phyloP scores from a whole-genome alignment of 805 yeast species.

The Kodamaea jinghongensis region DNA sequence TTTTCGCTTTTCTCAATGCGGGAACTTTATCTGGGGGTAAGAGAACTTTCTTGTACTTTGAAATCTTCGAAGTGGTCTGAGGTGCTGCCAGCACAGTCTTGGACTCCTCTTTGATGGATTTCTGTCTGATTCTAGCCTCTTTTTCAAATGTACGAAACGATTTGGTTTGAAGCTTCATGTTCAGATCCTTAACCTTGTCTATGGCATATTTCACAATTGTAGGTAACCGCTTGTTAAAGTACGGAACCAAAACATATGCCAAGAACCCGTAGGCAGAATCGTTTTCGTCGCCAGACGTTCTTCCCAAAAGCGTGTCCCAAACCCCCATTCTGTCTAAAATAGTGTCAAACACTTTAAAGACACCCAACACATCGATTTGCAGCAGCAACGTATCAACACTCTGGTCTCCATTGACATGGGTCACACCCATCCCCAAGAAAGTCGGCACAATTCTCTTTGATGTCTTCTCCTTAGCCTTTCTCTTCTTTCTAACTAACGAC shows the following conservation, averaged over 20 bases:
- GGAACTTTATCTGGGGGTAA: slow-evolving; percentile 12
- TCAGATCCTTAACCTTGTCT: slow-evolving; percentile 48
- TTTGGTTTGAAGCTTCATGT: slow-evolving; percentile 25
- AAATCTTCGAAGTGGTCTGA: slow-evolving; percentile 1
- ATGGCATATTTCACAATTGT: slow-evolving; percentile 43
- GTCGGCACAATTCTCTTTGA: slow-evolving; percentile 41
- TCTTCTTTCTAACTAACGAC: slow-evolving; percentile 21
- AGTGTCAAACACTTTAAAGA: slow-evolving; percentile 35
- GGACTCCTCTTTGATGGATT: slow-evolving; percentile 5
- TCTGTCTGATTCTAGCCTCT: slow-evolving; percentile 5
- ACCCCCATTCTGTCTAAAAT: slow-evolving; percentile 53
- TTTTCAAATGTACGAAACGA: slow-evolving; percentile 9
- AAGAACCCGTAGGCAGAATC: slow-evolving; percentile 48
- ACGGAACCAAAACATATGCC: slow-evolving; percentile 53
- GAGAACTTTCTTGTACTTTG: slow-evolving; percentile 15
- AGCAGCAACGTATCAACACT: not conserved
- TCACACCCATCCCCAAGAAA: slow-evolving; percentile 39
- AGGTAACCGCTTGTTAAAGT: slow-evolving; percentile 49
- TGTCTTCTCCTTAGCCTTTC: slow-evolving; percentile 11
- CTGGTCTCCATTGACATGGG: slow-evolving; percentile 9
- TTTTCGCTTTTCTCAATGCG: slow-evolving; percentile 17
- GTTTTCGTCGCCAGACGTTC: slow-evolving; percentile 23
- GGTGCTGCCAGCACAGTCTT: not conserved
- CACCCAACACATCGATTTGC: not conserved
- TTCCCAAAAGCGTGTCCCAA: slow-evolving; percentile 48